Conservation (phyloP, 2,329 filamentous ascomycete species). For the Exophiala alcalophila region DNA sequence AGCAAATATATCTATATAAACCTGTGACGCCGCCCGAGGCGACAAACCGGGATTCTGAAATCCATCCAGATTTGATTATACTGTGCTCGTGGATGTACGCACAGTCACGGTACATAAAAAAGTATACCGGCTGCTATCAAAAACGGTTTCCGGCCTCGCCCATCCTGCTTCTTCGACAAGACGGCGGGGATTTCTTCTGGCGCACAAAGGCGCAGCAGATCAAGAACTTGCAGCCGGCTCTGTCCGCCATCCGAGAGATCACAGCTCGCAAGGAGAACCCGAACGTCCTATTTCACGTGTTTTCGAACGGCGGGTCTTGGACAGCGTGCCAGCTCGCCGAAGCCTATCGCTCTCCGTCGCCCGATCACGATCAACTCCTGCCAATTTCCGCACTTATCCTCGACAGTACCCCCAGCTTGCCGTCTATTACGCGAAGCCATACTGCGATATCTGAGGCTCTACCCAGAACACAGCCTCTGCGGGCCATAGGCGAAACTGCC, state of each 20-base stretch:
- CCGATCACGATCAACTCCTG: constrained; percentile 31
- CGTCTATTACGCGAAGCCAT: constrained; percentile 5
- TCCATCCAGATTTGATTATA: constrained; percentile 47
- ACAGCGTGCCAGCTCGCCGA: constrained; percentile 42
- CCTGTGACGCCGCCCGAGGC: background rate
- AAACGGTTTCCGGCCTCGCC: constrained; percentile 45
- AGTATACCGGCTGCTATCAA: constrained; percentile 51
- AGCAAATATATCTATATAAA: constrained; percentile 20
- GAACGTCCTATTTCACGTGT: constrained; percentile 48
- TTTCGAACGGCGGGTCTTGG: constrained; percentile 54
- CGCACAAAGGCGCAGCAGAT: constrained; percentile 32
- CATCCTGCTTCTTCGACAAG: constrained; percentile 50
- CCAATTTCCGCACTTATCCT: constrained; percentile 52
- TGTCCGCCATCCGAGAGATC: constrained; percentile 40
- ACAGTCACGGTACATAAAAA: constrained; percentile 50
- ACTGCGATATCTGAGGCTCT: constrained; percentile 20
- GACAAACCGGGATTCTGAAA: background rate
- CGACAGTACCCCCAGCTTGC: constrained; percentile 35
- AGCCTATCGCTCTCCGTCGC: constrained; percentile 32
- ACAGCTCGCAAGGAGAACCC: constrained; percentile 20
- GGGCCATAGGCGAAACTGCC: constrained; percentile 6
- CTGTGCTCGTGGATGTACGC: constrained; percentile 54
- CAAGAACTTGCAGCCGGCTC: constrained; percentile 40
- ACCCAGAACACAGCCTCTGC: constrained; percentile 15
- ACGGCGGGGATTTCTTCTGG: constrained; percentile 39